phyloP scores from a whole-genome alignment of 768 basidiomycete species.

The Megacollybia marginata region DNA sequence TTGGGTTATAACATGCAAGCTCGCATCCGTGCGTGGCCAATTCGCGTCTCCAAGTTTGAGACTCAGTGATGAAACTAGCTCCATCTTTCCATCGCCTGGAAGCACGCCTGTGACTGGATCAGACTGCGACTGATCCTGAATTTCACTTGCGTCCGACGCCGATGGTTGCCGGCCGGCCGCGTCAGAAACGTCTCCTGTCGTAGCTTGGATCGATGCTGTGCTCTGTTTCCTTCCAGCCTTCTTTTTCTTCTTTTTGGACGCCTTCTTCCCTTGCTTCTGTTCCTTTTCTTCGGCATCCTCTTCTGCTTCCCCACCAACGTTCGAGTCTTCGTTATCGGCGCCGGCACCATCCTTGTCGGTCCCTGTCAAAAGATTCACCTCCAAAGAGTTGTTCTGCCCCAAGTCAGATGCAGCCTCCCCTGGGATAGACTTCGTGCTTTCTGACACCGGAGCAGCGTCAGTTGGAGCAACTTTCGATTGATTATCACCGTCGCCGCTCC shows the following conservation, averaged over 20 bases:
- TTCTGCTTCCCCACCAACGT: slow-evolving; percentile 6
- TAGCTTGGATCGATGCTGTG: too few relatives aligned
- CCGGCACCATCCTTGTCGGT: neutral
- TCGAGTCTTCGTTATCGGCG: slow-evolving; percentile 6
- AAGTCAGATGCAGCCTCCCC: neutral
- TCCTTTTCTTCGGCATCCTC: slow-evolving; percentile 7
- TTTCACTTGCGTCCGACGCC: too few relatives aligned
- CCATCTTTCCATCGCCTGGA: too few relatives aligned
- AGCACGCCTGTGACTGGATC: too few relatives aligned
- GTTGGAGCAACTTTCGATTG: neutral
- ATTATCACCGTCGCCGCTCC: neutral
- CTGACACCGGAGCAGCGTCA: neutral
- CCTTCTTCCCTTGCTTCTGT: slow-evolving; percentile 11
- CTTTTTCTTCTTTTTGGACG: slow-evolving; percentile 11
- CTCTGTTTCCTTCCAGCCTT: slow-evolving; percentile 4
- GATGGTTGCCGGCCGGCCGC: too few relatives aligned
- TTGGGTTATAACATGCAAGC: too few relatives aligned
- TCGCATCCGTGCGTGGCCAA: too few relatives aligned
- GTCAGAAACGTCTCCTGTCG: too few relatives aligned
- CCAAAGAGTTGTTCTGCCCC: neutral
- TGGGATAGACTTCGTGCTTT: neutral
- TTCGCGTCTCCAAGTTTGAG: too few relatives aligned
- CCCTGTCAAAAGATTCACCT: neutral
- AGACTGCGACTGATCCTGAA: too few relatives aligned
- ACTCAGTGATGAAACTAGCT: too few relatives aligned